Conservation (phyloP, 495 filamentous ascomycete species). For the Lasiosphaeria miniovina region DNA sequence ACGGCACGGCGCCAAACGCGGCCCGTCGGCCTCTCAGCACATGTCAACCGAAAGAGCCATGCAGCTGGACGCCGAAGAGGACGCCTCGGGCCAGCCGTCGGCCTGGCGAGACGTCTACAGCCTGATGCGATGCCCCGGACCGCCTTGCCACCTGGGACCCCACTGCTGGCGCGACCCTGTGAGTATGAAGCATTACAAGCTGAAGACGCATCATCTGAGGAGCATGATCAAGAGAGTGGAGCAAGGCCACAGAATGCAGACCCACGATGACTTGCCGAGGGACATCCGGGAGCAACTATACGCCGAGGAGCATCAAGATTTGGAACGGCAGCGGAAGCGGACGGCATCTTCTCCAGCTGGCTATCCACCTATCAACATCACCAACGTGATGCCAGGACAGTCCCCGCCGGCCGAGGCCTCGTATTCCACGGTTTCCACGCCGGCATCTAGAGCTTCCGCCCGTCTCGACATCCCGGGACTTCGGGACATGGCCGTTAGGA, state of each 20-base stretch:
- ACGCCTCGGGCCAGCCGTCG: conserved; percentile 20
- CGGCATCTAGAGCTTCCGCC: conserved; percentile 8
- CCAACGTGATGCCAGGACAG: conserved; percentile 13
- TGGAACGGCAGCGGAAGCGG: conserved; percentile 19
- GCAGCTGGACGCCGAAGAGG: conserved; percentile 26
- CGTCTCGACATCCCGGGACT: too few species aligned
- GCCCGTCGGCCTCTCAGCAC: conserved; percentile 13
- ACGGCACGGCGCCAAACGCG: conserved; percentile 4
- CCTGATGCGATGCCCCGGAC: conserved; percentile 27
- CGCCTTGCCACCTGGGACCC: conserved; percentile 25
- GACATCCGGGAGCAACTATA: conserved; percentile 29
- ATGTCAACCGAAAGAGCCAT: conserved; percentile 24
- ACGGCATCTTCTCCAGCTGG: conserved; percentile 6
- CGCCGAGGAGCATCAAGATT: conserved; percentile 30
- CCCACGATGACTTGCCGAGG: conserved; percentile 30
- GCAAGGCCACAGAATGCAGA: conserved; percentile 21
- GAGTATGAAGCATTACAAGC: conserved; percentile 33
- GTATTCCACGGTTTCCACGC: conserved; percentile 8
- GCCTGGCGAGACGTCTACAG: conserved; percentile 33
- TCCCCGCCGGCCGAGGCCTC: conserved; percentile 8
- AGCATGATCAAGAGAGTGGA: conserved; percentile 25
- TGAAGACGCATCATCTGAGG: conserved; percentile 27
- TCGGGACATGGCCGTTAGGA: too few species aligned
- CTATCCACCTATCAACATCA: conserved; percentile 14
- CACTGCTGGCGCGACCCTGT: conserved; percentile 34